Evolutionary conservation across 306 rosid genomes (phyloP).

Genomic region (Elaeagnus macrophylla): DNA sequence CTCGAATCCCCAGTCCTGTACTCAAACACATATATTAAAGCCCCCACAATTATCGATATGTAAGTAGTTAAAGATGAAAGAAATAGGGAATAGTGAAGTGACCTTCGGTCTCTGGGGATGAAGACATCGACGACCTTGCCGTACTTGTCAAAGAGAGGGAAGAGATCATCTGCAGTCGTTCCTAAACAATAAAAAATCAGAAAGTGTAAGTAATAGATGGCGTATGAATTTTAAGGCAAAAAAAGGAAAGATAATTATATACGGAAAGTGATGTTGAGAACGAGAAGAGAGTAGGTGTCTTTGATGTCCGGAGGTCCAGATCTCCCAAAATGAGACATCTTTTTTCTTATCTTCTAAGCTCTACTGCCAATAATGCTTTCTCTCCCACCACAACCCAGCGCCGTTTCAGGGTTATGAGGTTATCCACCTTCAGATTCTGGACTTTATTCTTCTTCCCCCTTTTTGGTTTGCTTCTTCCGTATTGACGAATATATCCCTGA

Average conservation of each 20-base stretch:
- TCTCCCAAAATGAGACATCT: slow-evolving; percentile 76
- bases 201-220: neutral
- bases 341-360: no score
- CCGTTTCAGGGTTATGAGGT: no score
- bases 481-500: no score
- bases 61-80: neutral
- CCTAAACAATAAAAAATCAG: slow-evolving; percentile 19
- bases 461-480: no score
- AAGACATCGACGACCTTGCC: slow-evolving; percentile 74
- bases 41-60: neutral
- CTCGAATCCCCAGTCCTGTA: slow-evolving; percentile 58
- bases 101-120: slow-evolving; percentile 71
- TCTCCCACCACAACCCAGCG: no score
- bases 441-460: no score
- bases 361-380: no score
- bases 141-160: slow-evolving; percentile 64
- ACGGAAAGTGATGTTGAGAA: slow-evolving; percentile 76
- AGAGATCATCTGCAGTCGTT: slow-evolving; percentile 66
- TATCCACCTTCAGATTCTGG: no score
- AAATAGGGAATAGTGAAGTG: neutral
- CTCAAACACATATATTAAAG: neutral
- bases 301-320: slow-evolving; percentile 77
- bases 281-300: slow-evolving; percentile 72
- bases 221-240: neutral
- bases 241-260: neutral